A percentile compares a stretch with the other conserved stretches of the same genome.
phyloP scores from a whole-genome alignment of 352 stramenopile genomes.

The Pilasporangium apinafurcum region DNA sequence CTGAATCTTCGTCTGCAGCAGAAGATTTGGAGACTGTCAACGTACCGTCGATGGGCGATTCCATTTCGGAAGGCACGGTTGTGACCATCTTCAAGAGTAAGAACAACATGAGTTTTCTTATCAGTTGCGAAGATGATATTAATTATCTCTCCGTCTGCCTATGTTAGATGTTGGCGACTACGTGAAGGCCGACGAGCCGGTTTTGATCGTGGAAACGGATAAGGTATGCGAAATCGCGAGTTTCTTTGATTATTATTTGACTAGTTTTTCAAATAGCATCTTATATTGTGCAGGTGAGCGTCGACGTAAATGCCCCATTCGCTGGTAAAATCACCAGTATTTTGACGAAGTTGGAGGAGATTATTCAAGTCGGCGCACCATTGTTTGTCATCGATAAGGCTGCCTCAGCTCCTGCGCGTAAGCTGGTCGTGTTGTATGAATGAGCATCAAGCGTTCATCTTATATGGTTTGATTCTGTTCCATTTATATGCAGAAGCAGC shows the following conservation, averaged over 20 bases:
- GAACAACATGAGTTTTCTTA: conserved; percentile 1
- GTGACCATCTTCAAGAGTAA: conserved; percentile 85
- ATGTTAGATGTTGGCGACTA: conserved; percentile 91
- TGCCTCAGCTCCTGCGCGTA: conserved; percentile 14
- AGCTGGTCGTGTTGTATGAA: too few relatives aligned
- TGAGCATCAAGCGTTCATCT: neutral
- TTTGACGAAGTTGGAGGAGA: conserved; percentile 92
- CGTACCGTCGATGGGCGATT: conserved; percentile 91
- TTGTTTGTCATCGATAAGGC: conserved; percentile 91
- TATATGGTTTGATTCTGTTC: conserved; percentile 7
- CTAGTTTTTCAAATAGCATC: neutral
- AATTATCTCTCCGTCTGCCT: neutral
- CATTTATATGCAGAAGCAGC: conserved; percentile 4
- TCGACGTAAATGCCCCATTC: conserved; percentile 89
- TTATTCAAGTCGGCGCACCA: conserved; percentile 91
- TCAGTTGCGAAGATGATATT: neutral
- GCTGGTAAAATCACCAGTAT: conserved; percentile 90
- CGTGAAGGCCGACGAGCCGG: conserved; percentile 93
- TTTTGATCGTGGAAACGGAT: conserved; percentile 98
- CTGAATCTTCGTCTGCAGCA: conserved; percentile 5
- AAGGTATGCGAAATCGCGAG: conserved; percentile 75
- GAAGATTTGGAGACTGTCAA: conserved; percentile 72
- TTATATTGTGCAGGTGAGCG: conserved; percentile 49
- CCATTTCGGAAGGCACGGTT: conserved; percentile 97
- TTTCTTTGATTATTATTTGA: neutral